phyloP scores from a whole-genome alignment of 1,284 basidiomycete genomes.

The Malassezia arunalokei region DNA sequence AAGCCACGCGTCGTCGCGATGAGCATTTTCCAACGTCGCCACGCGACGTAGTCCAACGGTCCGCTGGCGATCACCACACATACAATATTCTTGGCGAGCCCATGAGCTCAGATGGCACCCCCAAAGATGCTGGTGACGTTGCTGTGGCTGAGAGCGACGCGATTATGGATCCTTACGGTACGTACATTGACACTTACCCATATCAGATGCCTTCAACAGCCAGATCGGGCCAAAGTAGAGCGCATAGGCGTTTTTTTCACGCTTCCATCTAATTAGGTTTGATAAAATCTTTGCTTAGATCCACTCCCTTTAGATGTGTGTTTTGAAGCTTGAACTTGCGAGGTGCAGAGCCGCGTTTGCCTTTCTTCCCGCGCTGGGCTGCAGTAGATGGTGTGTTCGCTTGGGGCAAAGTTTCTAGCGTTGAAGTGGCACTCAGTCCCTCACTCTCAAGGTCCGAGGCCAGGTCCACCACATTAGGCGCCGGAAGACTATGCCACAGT shows the following conservation, averaged over 20 bases:
- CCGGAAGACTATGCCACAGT: constrained; percentile 69
- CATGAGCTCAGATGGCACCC: constrained; percentile 24
- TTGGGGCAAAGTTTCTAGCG: constrained; percentile 23
- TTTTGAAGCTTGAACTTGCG: constrained; percentile 62
- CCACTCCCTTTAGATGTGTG: constrained; percentile 67
- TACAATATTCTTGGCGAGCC: constrained; percentile 26
- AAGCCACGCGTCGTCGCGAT: not conserved
- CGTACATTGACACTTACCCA: not conserved
- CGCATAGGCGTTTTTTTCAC: not conserved
- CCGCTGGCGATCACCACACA: constrained; percentile 17
- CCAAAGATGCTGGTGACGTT: constrained; percentile 19
- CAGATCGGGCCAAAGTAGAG: constrained; percentile 15
- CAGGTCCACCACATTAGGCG: constrained; percentile 71
- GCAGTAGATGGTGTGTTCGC: constrained; percentile 15
- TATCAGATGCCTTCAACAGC: constrained; percentile 12
- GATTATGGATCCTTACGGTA: constrained; percentile 32
- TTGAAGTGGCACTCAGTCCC: constrained; percentile 32
- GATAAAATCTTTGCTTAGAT: constrained; percentile 57
- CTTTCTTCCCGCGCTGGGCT: constrained; percentile 21
- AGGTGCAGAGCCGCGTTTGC: constrained; percentile 26
- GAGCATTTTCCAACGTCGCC: constrained; percentile 16
- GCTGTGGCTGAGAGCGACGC: constrained; percentile 25
- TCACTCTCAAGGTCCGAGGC: constrained; percentile 59
- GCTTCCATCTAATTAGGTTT: constrained; percentile 2
- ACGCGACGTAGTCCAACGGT: constrained; percentile 32